Percentiles rank a stretch among this genome's conserved stretches.
phyloP scores from a whole-genome alignment of 192 early-diverging fungal genomes.

The Allomyces macrogynus region DNA sequence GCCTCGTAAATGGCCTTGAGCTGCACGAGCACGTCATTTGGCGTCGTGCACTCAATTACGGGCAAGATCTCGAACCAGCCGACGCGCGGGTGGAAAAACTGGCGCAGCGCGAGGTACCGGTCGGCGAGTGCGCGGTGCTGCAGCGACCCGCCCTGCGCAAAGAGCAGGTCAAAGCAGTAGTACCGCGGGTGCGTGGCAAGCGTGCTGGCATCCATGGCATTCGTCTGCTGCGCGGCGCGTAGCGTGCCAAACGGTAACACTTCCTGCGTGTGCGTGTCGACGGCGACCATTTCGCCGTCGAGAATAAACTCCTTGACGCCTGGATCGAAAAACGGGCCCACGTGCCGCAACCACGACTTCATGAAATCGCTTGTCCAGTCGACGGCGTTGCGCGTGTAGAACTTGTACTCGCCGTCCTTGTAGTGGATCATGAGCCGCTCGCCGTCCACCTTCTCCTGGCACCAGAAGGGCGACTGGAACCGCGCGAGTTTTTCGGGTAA shows the following conservation, averaged over 20 bases:
- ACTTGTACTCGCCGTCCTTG: background rate
- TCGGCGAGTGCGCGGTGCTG: background rate
- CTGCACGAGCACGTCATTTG: background rate
- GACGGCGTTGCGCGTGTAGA: background rate
- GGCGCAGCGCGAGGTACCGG: background rate
- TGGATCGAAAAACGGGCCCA: no score
- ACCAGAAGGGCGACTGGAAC: background rate
- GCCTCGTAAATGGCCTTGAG: background rate
- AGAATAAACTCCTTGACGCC: no score
- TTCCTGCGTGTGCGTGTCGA: no score
- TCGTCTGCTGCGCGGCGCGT: background rate
- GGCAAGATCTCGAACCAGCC: background rate
- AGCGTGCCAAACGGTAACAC: background rate
- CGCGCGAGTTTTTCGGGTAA: background rate
- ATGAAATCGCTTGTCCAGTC: background rate
- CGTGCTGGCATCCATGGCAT: background rate
- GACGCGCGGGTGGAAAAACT: background rate
- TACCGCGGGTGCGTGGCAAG: background rate
- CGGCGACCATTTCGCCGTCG: no score
- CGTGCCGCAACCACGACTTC: no score
- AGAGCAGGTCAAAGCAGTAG: background rate
- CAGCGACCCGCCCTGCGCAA: background rate
- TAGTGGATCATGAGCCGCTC: background rate
- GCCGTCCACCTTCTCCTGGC: background rate
- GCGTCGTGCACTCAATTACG: background rate